Conservation (phyloP, 345 rosid genomes). For the Zanthoxylum bungeanum region DNA sequence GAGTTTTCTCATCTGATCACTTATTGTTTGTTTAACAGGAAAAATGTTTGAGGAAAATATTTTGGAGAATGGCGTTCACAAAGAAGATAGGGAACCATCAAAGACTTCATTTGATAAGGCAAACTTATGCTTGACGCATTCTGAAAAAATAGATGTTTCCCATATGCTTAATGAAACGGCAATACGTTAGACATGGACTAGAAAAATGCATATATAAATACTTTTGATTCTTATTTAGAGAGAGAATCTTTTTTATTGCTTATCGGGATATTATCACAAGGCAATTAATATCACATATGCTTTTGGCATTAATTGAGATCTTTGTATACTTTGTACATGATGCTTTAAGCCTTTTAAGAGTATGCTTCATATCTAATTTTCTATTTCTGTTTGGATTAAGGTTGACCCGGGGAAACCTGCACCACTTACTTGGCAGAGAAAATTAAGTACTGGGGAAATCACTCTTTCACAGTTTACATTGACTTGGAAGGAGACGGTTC, state of each 20-base stretch:
- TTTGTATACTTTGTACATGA: neutral
- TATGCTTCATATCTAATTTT: neutral
- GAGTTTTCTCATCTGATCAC: no score
- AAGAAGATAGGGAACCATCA: slow-evolving; percentile 19
- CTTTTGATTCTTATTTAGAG: neutral
- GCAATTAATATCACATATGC: neutral
- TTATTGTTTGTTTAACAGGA: slow-evolving; percentile 24
- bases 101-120: slow-evolving; percentile 33
- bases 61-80: slow-evolving; percentile 31
- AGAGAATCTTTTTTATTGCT: neutral
- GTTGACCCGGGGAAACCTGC: slow-evolving; percentile 57
- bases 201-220: no score
- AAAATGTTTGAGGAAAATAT: slow-evolving; percentile 31
- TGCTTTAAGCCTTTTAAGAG: neutral
- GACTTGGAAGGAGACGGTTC: slow-evolving; percentile 50
- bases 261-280: neutral
- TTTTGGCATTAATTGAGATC: neutral
- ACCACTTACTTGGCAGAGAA: slow-evolving; percentile 64
- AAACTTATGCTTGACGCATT: slow-evolving; percentile 12
- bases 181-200: no score
- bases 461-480: slow-evolving; percentile 40
- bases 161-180: no score
- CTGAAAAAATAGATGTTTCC: neutral
- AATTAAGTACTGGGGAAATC: slow-evolving; percentile 33
- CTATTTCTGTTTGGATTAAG: slow-evolving; percentile 25